Evolutionary conservation across 805 yeast species (phyloP), one percentile per base, ranked within the genome.

Genomic region (Saccharomyces mikatae): DNA sequence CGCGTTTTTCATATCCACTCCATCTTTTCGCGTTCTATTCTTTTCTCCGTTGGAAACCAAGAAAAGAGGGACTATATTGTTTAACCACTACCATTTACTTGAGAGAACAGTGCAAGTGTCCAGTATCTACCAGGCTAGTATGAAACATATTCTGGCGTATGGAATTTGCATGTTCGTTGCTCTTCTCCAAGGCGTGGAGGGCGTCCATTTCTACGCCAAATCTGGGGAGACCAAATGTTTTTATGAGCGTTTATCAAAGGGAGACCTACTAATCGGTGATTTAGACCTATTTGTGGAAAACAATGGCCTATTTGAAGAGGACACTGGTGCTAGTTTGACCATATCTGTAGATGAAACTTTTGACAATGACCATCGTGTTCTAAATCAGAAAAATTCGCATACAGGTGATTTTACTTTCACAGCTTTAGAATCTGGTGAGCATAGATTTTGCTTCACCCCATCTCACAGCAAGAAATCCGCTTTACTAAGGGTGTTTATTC

Each of bases 361-460:
- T 64, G 96, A 89, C 71, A 82, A 84, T 66, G 80, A 87, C 70
- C 92, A 91, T 70, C 76, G 84, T 55, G 96, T 89, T 27, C 84
- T 83, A 41, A 70, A 76, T 56, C 96, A 89, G 69, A 81, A 76
- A 63, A 81, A 83, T 28, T 60, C 77, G 2, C 73, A 87, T 11
- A 71, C 69, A 44, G 87, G 89, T 14, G 84, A 84, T 57, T 87
- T 89, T 70, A 78, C 90, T 30, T 90, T 88, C 75, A 85, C 91
- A 11, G 87, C 97, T 1, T 73, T 82, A 48, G 96, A 87, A 52
- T 75, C 85, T 10, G 97, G 97, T 41, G 95, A 87, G 68, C 97
- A 90, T 75, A 78, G 79, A 63, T 78, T 91, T 62, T 90, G 97
- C 72, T 74, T 90, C 69, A 83, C 82, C 46, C 83, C 83, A 17